These are phyloP conservation scores for Millerago galiae DNA, from an alignment of 805 yeast species.

Conservation along the genomic window DNA sequence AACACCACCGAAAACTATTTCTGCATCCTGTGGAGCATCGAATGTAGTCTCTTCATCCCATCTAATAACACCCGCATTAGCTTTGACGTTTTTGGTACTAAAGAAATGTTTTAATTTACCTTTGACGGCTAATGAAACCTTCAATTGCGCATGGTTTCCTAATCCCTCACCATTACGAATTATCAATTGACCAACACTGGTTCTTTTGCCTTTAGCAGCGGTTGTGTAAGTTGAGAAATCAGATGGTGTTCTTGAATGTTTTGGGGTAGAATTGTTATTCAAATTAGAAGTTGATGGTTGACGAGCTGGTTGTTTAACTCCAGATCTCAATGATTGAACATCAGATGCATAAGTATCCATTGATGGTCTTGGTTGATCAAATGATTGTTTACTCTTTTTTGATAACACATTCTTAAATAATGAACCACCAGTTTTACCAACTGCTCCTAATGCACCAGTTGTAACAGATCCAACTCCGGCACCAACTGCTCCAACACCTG, in stretches of 20 bases:
- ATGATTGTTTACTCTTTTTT: conserved; percentile 20
- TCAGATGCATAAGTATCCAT: conserved; percentile 23
- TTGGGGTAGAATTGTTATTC: neutral
- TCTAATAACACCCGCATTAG: conserved; percentile 36
- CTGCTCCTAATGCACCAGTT: conserved; percentile 22
- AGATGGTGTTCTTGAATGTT: conserved; percentile 17
- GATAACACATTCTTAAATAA: conserved; percentile 29
- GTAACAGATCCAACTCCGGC: conserved; percentile 45
- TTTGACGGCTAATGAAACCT: conserved; percentile 41
- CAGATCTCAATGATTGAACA: conserved; percentile 33
- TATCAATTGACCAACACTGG: conserved; percentile 41
- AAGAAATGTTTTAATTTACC: conserved; percentile 47
- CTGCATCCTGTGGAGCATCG: conserved; percentile 57
- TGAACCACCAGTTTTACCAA: conserved; percentile 44
- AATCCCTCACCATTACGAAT: conserved; percentile 43
- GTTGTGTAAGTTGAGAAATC: conserved; percentile 18
- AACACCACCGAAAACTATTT: conserved; percentile 51
- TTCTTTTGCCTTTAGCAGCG: conserved; percentile 13
- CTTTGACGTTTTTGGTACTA: conserved; percentile 57
- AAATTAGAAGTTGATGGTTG: neutral
- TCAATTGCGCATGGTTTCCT: conserved; percentile 42
- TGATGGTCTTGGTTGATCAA: conserved; percentile 11
- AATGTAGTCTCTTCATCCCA: conserved; percentile 67
- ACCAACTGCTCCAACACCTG: conserved; percentile 26
- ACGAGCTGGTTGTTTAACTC: conserved; percentile 3